Base-by-base conservation (phyloP, 192 early-diverging fungal genomes). In the Phycomyces nitens region DNA sequence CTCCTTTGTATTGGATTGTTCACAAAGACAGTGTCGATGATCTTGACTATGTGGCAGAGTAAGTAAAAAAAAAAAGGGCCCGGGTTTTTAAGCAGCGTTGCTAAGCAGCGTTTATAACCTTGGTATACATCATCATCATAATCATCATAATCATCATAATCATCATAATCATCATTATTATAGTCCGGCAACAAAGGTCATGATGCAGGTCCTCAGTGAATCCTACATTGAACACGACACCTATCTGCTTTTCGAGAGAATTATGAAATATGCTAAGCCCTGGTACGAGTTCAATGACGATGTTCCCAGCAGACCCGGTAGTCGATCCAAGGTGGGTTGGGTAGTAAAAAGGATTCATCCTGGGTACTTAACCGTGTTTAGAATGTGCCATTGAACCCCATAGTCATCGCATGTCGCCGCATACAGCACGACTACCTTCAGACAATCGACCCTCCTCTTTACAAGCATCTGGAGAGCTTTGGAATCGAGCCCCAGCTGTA, bases 401-500 rank as follows among this genome's bases (percentile, higher is more conserved):
- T 96, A 14, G 79, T 98, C 18, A 80, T 80, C 47, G 79, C 82
- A 62, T 95, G 91, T 61, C 75, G 79, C 56, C 78, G 85, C 38
- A 82, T 90, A 55, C 84, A 92, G 71, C 75, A 88, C 65, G 80
- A 91, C 29, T 73, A 87, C 64, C 74, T 98, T 34, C 75, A 76
- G 49, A 70, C 60, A 15, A 74, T 95, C 18, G 96, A 98, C 68
- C 72, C 77, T 21, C 80, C 84, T 22, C 79, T 96, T 22, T 89
- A 81, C 38, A 44, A 66, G n/a, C 92, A 92, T 60, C 62, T 98
- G 50, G 80, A 76, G 51, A 64, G 63, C 23, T 81, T 92, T 53
- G 83, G 84, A 8, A 93, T 98, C 44, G 94, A 98, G 68, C 96
- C 96, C 15, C 96, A 98, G 69, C 77, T 98, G 15, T 98, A 91